Evolutionary conservation across 208 protist genomes (phyloP), one percentile per base, ranked within the genome.

Genomic region (Acanthamoeba royreba): DNA sequence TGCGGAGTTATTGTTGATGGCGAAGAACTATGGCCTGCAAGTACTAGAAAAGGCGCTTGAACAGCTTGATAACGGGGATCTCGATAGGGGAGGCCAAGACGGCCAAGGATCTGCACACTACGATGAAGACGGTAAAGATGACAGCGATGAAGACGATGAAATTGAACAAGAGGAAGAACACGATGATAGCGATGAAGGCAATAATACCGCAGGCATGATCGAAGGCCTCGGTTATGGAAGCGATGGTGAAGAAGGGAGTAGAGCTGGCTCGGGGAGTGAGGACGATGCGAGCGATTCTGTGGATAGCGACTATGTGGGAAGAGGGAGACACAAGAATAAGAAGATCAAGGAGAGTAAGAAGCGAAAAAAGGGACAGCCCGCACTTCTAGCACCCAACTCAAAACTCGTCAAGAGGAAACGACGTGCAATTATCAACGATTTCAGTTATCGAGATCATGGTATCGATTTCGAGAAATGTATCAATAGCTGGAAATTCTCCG

Each of bases 401-500:
- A n/a, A n/a, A n/a, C n/a, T n/a, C n/a, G n/a, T n/a, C n/a, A n/a
- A n/a, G n/a, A n/a, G n/a, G n/a, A n/a, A n/a, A n/a, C n/a, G n/a
- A n/a, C n/a, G n/a, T n/a, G n/a, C n/a, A n/a, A 43, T 40, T 43
- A 52, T 83, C 72, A 83, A 83, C 43, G 72, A 83, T 31, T 83
- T 53, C 42, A 83, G 25, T 5, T 83, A 83, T 40, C 42, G 38
- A 15, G 42, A 52, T 4, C 43, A 83, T 43, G 72, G 72, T 7
- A 3, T 43, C 42, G 83, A 89, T 22, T 89, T 89, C 22, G 83
- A 69, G 52, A 69, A 89, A 22, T 89, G 83, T n/a, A 89, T 69
- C 49, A 89, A 89, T 52, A 69, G 52, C 83, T 69, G 46, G 83
- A 89, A 89, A 19, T 89, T 89, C 49, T 69, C 52, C 38, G 83